A percentile compares a stretch with the other conserved stretches of the same genome.
Evolutionary conservation across 345 rosid species (phyloP).

Genomic region (Lepidium africanum): DNA sequence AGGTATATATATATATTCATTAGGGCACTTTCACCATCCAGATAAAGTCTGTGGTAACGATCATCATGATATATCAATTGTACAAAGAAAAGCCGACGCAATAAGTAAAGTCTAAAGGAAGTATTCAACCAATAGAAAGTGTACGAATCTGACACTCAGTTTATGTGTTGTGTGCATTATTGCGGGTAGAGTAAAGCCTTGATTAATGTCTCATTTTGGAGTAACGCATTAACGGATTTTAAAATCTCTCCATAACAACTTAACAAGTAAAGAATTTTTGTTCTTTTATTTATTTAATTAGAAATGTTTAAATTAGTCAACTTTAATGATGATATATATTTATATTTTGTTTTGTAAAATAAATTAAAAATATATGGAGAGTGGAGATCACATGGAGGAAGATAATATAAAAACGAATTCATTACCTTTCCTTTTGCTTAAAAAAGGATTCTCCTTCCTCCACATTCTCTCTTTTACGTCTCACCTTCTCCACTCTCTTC

Average conservation of each 20-base stretch:
- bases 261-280: background rate
- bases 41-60: background rate
- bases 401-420: slow-evolving; percentile 1
- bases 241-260: background rate
- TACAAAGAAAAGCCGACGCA: background rate
- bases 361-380: background rate
- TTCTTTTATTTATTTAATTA: background rate
- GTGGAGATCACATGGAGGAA: slow-evolving; percentile 24
- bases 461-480: slow-evolving; percentile 13
- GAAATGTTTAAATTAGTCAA: background rate
- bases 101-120: background rate
- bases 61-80: background rate
- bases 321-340: background rate
- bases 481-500: slow-evolving; percentile 8
- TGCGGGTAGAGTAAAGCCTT: background rate
- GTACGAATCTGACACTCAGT: background rate
- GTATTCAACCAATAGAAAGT: background rate
- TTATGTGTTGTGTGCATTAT: background rate
- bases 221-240: background rate
- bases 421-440: slow-evolving; percentile 9
- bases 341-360: no score
- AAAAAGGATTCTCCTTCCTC: slow-evolving; percentile 18
- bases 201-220: background rate
- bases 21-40: background rate
- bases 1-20: background rate